These are phyloP conservation scores for Hyphopichia khmerensis DNA, from an alignment of 1,139 yeast genomes.

Conservation along the genomic window DNA sequence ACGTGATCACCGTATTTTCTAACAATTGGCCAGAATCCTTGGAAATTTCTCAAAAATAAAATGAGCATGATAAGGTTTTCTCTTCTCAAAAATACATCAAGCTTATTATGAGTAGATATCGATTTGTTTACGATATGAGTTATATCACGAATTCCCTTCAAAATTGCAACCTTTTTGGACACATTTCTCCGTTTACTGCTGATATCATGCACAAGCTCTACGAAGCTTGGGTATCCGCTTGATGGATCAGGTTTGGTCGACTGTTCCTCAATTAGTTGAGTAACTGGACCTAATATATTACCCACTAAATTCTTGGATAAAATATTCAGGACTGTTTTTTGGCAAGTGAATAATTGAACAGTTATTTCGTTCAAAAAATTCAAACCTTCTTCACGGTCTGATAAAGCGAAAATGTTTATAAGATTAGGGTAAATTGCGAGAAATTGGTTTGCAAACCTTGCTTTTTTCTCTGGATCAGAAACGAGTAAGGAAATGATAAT, in stretches of 20 bases:
- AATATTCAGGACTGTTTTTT: conserved; percentile 48
- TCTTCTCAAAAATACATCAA: conserved; percentile 21
- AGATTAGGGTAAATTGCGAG: conserved; percentile 56
- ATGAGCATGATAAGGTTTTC: conserved; percentile 38
- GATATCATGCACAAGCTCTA: conserved; percentile 19
- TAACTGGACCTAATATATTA: conserved; percentile 47
- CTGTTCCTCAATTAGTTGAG: conserved; percentile 43
- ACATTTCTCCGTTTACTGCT: conserved; percentile 14
- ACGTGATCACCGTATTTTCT: conserved; percentile 73
- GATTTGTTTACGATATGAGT: conserved; percentile 42
- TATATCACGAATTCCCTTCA: conserved; percentile 41
- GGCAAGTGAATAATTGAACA: conserved; percentile 66
- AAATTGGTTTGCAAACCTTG: conserved; percentile 50
- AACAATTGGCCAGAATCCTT: conserved; percentile 54
- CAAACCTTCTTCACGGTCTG: conserved; percentile 67
- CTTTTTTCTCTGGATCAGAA: conserved; percentile 45
- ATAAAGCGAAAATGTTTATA: conserved; percentile 42
- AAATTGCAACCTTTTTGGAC: conserved; percentile 30
- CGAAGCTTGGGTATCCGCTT: conserved; percentile 30
- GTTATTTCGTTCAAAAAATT: conserved; percentile 54
- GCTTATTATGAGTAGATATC: conserved; percentile 17
- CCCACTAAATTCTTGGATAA: conserved; percentile 36
- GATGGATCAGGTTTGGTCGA: conserved; percentile 25
- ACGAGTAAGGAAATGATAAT: conserved; percentile 55
- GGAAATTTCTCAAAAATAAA: conserved; percentile 49